These are phyloP conservation scores for Colletotrichum sp. DNA, from an alignment of 2,329 filamentous ascomycete species.

Conservation along the genomic window DNA sequence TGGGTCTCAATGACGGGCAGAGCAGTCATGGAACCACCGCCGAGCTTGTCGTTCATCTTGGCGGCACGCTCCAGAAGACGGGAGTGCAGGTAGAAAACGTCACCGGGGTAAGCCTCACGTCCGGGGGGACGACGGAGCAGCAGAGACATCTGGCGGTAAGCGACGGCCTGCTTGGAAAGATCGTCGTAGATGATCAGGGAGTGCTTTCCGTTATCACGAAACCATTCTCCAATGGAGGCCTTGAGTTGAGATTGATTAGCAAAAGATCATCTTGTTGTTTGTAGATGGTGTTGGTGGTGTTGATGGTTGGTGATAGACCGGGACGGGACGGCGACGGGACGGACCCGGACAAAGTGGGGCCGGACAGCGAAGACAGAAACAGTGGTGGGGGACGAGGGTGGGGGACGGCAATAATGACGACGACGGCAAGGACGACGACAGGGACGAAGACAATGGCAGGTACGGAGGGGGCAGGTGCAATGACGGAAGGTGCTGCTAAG, in stretches of 20 bases:
- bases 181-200: conserved; percentile 92
- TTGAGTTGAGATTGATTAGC: neutral
- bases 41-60: conserved; percentile 97
- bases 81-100: conserved; percentile 99
- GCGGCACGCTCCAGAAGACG: conserved; percentile 98
- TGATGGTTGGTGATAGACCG: neutral
- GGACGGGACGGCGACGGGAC: neutral
- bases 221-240: conserved; percentile 67
- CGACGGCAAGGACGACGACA: neutral
- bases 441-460: neutral
- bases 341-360: neutral
- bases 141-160: conserved; percentile 98
- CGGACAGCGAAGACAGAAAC: neutral
- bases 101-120: conserved; percentile 99
- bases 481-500: neutral
- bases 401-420: neutral
- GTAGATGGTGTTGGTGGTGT: neutral
- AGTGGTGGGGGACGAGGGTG: neutral
- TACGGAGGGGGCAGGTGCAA: neutral
- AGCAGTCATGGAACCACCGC: conserved; percentile 95
- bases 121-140: conserved; percentile 96
- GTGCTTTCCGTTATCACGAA: conserved; percentile 87
- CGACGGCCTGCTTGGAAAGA: conserved; percentile 96
- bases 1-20: conserved; percentile 99
- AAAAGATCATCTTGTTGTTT: neutral